Evolutionary conservation across 2,329 filamentous ascomycete species (phyloP).

Genomic region (Whalleya microplaca): DNA sequence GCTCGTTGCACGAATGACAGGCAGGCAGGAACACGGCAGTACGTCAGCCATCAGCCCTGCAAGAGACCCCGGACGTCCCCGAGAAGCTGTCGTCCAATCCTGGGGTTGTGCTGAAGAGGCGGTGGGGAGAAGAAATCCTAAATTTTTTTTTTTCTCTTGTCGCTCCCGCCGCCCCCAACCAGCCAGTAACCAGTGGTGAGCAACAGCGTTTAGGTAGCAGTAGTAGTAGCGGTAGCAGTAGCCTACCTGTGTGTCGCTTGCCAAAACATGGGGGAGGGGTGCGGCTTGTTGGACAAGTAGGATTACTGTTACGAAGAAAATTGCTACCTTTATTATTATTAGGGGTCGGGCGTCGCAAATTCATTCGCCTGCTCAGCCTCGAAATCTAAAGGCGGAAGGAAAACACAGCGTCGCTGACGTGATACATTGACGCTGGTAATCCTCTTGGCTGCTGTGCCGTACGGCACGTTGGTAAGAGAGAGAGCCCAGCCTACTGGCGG

Average conservation of each 20-base stretch:
- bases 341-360: too few relatives aligned
- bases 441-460: neutral
- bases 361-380: neutral
- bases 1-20: conserved; percentile 23
- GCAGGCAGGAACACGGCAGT: conserved; percentile 21
- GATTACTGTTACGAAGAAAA: neutral
- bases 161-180: neutral
- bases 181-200: too few relatives aligned
- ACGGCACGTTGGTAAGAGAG: neutral
- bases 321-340: neutral
- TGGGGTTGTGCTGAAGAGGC: conserved; percentile 28
- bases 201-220: too few relatives aligned
- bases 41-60: conserved; percentile 29
- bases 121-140: conserved; percentile 13
- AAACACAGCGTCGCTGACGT: conserved; percentile 1
- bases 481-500: neutral
- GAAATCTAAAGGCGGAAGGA: neutral
- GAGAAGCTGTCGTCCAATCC: conserved; percentile 22
- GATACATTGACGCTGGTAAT: neutral
- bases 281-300: neutral
- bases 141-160: neutral
- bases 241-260: neutral
- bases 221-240: neutral
- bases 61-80: conserved; percentile 28
- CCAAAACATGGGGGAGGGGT: neutral